These are phyloP conservation scores for Pseudonectria buxi DNA, from an alignment of 2,329 filamentous ascomycete genomes.

Conservation along the genomic window DNA sequence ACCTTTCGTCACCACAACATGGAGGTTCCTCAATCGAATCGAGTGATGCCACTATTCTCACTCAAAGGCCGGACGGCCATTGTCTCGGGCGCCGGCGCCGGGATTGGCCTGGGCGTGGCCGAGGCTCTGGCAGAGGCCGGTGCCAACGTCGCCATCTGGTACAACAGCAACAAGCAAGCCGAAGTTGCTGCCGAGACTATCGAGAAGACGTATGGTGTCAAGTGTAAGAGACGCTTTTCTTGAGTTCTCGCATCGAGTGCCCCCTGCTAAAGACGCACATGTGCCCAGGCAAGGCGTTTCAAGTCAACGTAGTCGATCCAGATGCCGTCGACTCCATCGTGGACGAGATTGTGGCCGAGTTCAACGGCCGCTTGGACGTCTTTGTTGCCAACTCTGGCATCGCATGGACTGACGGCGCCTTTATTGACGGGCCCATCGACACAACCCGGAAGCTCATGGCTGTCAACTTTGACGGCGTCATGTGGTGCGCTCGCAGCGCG, in stretches of 20 bases:
- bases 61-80: slow-evolving; percentile 65
- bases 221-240: slow-evolving; percentile 41
- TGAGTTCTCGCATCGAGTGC: neutral
- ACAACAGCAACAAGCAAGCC: slow-evolving; percentile 62
- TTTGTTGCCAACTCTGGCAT: slow-evolving; percentile 77
- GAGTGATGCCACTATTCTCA: slow-evolving; percentile 60
- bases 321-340: slow-evolving; percentile 46
- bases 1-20: slow-evolving; percentile 54
- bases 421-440: slow-evolving; percentile 57
- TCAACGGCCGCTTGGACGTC: slow-evolving; percentile 68
- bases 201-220: slow-evolving; percentile 58
- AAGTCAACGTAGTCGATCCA: slow-evolving; percentile 52
- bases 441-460: slow-evolving; percentile 61
- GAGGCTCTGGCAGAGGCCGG: slow-evolving; percentile 62
- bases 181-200: slow-evolving; percentile 56
- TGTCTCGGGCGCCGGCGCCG: slow-evolving; percentile 58
- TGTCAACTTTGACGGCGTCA: slow-evolving; percentile 70
- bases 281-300: slow-evolving; percentile 51
- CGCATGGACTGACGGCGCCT: slow-evolving; percentile 62
- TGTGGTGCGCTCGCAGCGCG: slow-evolving; percentile 68
- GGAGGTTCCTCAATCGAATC: slow-evolving; percentile 36
- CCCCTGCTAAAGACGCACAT: no score
- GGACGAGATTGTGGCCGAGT: slow-evolving; percentile 51
- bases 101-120: slow-evolving; percentile 60
- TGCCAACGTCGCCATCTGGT: slow-evolving; percentile 67